These are phyloP conservation scores for Trifolium repens DNA, from an alignment of 306 rosid genomes.

Conservation along the genomic window DNA sequence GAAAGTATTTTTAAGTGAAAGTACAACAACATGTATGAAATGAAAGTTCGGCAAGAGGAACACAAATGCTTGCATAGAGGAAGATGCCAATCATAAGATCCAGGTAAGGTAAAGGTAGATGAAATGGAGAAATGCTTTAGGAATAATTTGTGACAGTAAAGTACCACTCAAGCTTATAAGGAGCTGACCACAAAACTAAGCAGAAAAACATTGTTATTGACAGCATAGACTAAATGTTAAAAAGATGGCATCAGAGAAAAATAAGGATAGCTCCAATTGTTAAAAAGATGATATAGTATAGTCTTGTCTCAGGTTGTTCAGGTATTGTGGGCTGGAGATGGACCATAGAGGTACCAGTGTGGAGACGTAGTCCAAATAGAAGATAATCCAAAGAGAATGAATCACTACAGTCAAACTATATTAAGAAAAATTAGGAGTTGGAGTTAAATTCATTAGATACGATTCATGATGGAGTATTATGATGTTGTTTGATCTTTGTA, in stretches of 20 bases:
- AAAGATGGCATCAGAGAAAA: not conserved
- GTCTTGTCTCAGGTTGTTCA: not conserved
- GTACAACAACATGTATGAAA: not conserved
- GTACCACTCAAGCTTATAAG: slow-evolving; percentile 1
- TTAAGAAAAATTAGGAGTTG: slow-evolving; percentile 16
- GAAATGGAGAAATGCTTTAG: not conserved
- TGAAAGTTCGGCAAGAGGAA: not conserved
- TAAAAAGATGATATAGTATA: not conserved
- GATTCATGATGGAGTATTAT: not conserved
- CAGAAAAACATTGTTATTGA: not conserved
- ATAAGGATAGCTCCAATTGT: not conserved
- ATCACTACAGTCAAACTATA: not conserved
- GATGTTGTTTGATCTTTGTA: not conserved
- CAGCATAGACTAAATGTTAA: not conserved
- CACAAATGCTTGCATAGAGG: slow-evolving; percentile 2
- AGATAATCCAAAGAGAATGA: not conserved
- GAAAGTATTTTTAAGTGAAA: not conserved
- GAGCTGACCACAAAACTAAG: not conserved
- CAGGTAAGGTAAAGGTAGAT: not conserved
- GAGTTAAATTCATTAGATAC: slow-evolving; percentile 3
- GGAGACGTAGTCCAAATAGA: not conserved
- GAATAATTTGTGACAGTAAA: not conserved
- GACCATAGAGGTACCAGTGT: not conserved
- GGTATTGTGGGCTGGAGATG: not conserved
- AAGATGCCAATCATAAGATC: not conserved